Evolutionary conservation across 129 eudicot species (phyloP).

Genomic region (Kitagawia praeruptora): DNA sequence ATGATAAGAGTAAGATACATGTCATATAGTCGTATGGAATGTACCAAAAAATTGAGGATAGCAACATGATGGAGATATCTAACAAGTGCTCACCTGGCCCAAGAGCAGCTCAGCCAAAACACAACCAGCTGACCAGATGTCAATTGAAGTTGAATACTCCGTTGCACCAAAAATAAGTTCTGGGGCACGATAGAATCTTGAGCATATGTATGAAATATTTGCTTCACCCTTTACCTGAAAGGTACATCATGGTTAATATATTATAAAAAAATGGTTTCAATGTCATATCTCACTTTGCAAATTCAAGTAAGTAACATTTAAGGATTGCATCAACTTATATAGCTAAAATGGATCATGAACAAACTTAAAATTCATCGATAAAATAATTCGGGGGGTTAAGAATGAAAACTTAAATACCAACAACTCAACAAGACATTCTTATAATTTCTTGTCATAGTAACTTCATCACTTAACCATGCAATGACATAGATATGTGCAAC

Average conservation of each 20-base stretch:
- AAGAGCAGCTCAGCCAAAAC: constrained; percentile 95
- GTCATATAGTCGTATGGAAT: background rate
- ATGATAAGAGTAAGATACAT: background rate
- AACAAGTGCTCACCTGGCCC: constrained; percentile 56
- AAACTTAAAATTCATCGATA: background rate
- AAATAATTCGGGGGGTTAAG: background rate
- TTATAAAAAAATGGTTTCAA: background rate
- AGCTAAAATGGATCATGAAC: background rate
- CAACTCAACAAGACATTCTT: background rate
- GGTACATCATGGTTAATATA: background rate
- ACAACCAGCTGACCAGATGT: constrained; percentile 99
- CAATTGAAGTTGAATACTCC: constrained; percentile 76
- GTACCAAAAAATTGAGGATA: background rate
- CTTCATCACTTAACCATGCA: background rate
- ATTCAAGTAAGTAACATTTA: background rate
- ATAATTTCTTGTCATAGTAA: background rate
- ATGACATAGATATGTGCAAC: background rate
- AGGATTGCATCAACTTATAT: background rate
- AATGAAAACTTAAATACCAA: background rate
- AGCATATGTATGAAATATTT: constrained; percentile 89
- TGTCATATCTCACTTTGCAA: background rate
- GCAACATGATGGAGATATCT: background rate
- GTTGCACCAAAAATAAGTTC: constrained; percentile 97
- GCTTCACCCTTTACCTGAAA: constrained; percentile 80
- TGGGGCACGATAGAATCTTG: constrained; percentile 88